Percentiles rank a stretch among this genome's conserved stretches.
phyloP scores from a whole-genome alignment of 176 grass and related monocot species.

The Cenchrus fungigraminus region DNA sequence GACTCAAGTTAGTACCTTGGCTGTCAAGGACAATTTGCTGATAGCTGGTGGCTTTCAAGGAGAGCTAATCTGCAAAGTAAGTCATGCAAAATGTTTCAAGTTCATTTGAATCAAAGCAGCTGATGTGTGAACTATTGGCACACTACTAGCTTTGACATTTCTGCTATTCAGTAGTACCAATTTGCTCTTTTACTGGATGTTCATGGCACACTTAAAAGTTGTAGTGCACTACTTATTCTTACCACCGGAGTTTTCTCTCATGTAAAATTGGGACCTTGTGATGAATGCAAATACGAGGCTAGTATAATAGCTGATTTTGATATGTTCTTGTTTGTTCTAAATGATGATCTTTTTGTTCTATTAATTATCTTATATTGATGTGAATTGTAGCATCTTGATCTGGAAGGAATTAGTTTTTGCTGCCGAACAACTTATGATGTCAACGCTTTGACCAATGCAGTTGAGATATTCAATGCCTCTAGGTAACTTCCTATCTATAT shows the following conservation, averaged over 20 bases:
- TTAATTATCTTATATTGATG: conserved; percentile 27
- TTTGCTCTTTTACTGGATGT: background rate
- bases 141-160: conserved; percentile 4
- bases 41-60: conserved; percentile 88
- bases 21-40: conserved; percentile 78
- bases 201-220: no score
- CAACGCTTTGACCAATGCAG: conserved; percentile 92
- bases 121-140: background rate
- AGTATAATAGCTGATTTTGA: no score
- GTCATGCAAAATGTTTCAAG: conserved; percentile 5
- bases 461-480: conserved; percentile 85
- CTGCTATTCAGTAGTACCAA: background rate
- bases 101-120: background rate
- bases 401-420: conserved; percentile 91
- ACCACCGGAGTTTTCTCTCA: no score
- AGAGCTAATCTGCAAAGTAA: conserved; percentile 89
- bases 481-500: conserved; percentile 54
- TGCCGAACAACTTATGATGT: conserved; percentile 91
- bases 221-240: no score
- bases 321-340: background rate
- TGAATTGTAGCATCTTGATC: conserved; percentile 74
- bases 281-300: no score
- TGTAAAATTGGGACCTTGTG: no score
- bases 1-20: conserved; percentile 82
- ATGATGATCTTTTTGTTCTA: background rate